Conservation (phyloP, 805 yeast genomes). For the Myxozyma monticola region DNA sequence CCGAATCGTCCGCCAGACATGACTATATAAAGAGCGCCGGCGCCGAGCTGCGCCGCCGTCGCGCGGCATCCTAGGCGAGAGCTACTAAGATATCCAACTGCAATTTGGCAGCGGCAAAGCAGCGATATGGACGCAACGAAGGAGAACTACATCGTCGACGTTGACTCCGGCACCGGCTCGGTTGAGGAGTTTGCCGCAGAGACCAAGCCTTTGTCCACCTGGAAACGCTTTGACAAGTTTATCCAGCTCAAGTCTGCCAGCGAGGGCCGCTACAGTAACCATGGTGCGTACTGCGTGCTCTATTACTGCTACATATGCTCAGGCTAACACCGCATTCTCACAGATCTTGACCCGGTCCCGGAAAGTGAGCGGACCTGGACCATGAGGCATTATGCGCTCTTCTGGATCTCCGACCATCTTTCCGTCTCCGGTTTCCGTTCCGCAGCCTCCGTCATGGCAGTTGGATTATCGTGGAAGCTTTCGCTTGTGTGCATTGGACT, state of each 20-base stretch:
- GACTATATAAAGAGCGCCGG: too few relatives aligned
- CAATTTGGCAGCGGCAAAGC: background rate
- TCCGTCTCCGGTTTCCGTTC: conserved; percentile 47
- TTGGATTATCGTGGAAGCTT: conserved; percentile 49
- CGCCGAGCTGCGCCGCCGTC: too few relatives aligned
- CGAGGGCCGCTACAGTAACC: conserved; percentile 22
- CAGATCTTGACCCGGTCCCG: conserved; percentile 3
- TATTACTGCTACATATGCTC: background rate
- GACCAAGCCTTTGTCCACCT: conserved; percentile 7
- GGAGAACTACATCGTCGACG: conserved; percentile 9
- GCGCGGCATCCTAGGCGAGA: too few relatives aligned
- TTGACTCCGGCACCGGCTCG: conserved; percentile 2
- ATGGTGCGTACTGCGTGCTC: conserved; percentile 7
- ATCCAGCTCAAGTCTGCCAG: conserved; percentile 23
- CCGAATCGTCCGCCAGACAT: too few relatives aligned
- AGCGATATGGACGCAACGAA: conserved; percentile 2
- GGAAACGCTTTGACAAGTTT: conserved; percentile 20
- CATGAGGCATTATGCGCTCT: conserved; percentile 33
- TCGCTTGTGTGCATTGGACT: conserved; percentile 48
- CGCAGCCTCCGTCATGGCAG: conserved; percentile 46
- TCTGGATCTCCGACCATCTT: conserved; percentile 34
- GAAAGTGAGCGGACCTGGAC: conserved; percentile 24
- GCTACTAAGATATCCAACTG: background rate
- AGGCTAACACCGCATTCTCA: background rate
- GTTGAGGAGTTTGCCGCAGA: background rate